phyloP scores from a whole-genome alignment of 768 basidiomycete genomes.

The Gelatoporia subvermispora region DNA sequence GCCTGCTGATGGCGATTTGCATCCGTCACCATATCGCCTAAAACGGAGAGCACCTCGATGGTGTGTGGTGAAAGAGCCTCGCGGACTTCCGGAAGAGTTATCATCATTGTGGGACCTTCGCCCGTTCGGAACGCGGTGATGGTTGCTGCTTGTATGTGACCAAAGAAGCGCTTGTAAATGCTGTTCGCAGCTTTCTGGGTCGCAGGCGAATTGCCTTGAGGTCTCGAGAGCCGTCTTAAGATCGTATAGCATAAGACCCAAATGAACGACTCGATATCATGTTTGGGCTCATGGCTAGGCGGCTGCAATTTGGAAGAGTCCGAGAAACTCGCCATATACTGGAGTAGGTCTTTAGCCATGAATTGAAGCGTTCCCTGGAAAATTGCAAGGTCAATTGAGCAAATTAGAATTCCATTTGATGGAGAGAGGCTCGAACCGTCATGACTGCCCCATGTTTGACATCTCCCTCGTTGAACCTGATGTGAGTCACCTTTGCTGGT shows the following conservation, averaged over 20 bases:
- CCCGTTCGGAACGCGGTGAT: no score
- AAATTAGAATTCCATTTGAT: not conserved
- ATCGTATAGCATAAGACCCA: not conserved
- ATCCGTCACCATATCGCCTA: no score
- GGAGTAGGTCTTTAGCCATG: constrained; percentile 8
- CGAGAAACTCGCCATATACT: not conserved
- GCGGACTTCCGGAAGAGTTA: no score
- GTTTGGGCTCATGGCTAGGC: not conserved
- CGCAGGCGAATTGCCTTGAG: no score
- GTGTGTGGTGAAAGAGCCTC: no score
- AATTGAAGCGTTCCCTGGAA: constrained; percentile 19
- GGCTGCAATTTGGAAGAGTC: not conserved
- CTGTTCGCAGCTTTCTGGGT: no score
- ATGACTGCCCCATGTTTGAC: not conserved
- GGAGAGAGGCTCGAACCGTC: not conserved
- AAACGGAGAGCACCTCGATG: no score
- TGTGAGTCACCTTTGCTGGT: not conserved
- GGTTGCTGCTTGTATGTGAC: no score
- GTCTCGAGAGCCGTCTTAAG: no score
- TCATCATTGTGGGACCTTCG: no score
- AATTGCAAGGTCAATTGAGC: not conserved
- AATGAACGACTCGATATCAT: not conserved
- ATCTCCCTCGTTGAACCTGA: not conserved
- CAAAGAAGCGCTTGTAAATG: no score
- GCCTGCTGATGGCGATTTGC: no score